Evolutionary conservation across 78 protist species (phyloP).

Genomic region (Protostelium mycophagum): DNA sequence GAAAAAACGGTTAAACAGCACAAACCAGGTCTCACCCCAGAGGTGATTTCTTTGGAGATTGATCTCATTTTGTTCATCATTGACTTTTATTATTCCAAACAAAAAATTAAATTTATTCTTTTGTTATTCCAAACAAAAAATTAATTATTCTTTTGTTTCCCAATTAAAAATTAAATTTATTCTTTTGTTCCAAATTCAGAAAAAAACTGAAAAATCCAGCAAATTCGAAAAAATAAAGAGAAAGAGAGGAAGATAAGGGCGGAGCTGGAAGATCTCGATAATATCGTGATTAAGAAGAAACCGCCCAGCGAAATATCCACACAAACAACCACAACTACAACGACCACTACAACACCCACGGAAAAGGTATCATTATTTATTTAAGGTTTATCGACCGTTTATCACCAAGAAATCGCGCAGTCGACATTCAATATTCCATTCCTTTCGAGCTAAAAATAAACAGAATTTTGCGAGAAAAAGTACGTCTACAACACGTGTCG

Average conservation of each 20-base stretch:
- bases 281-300: not conserved
- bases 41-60: too few relatives aligned
- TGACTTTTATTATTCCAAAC: not conserved
- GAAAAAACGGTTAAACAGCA: too few relatives aligned
- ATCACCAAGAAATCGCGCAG: not conserved
- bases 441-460: not conserved
- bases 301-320: not conserved
- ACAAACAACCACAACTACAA: too few relatives aligned
- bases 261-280: not conserved
- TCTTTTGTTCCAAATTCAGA: too few relatives aligned
- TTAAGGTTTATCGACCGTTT: too few relatives aligned
- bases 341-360: not conserved
- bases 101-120: too few relatives aligned
- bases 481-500: not conserved
- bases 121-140: too few relatives aligned
- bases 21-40: not conserved
- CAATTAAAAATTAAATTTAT: too few relatives aligned
- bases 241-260: not conserved
- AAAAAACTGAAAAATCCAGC: not conserved
- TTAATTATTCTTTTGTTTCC: too few relatives aligned
- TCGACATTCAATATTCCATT: not conserved
- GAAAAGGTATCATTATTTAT: not conserved
- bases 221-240: not conserved
- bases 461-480: not conserved
- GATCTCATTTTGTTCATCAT: too few relatives aligned